Base-by-base conservation (phyloP, 1,284 basidiomycete species). In the Tilletiopsis washingtonensis region DNA sequence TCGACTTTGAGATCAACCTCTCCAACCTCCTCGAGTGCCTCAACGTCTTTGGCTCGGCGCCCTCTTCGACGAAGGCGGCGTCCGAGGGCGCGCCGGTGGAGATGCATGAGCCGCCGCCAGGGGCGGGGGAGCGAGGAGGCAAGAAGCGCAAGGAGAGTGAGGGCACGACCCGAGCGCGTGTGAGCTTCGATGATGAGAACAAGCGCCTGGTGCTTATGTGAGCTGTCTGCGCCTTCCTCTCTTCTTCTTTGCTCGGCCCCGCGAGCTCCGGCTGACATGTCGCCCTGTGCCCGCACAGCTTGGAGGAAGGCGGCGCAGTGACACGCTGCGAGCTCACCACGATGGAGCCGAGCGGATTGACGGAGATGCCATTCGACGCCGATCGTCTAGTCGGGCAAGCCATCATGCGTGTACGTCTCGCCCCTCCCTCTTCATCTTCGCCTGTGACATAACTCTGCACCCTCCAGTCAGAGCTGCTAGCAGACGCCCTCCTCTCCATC, bases 241-340 rank as follows among this genome's bases (percentile, higher is more conserved):
- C 5, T 6, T 0, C 15, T 5, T n/a, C 23, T 32, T 47, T 34
- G 29, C 29, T 9, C n/a, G 29, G 34, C 42, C 20, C n/a, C n/a
- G n/a, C n/a, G n/a, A n/a, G n/a, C n/a, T n/a, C n/a, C 21, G 23
- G 12, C 21, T 38, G 34, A 19, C 41, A 36, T 38, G 34, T 34
- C 17, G 39, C 27, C 24, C 41, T 19, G 11, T 29, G n/a, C 17
- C 46, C 58, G 43, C 45, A 29, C 57, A 93, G 90, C 45, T 82
- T 86, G 21, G 89, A 93, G 70, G 87, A 89, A 54, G 78, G 79
- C 49, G 89, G 88, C 1, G 90, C 90, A 0, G 88, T 84, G 0
- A 91, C 91, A 5, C 84, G 81, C 15, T 94, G 90, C 73, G 84
- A 91, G 70, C 82, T 97, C 51, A 81, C 82, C 20, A 89, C 89